Conservation (phyloP, 192 early-diverging fungal species). For the Backusella australiensis region DNA sequence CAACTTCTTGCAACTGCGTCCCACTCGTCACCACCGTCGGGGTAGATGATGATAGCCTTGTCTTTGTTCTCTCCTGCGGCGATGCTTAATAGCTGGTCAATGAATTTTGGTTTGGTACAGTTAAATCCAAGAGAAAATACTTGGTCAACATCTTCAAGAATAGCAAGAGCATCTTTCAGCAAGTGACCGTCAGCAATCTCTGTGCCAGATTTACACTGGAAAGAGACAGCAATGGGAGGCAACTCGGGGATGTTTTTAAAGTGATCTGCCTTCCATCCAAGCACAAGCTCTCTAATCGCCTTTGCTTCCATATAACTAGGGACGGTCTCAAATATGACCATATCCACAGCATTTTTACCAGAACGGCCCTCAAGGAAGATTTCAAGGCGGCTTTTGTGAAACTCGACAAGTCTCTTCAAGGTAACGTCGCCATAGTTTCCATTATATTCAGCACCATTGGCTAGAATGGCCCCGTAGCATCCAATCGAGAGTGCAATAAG, state of each 20-base stretch:
- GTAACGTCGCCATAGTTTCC: constrained; percentile 52
- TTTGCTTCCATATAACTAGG: constrained; percentile 55
- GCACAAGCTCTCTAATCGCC: constrained; percentile 47
- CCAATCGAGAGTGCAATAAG: constrained; percentile 62
- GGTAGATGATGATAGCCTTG: constrained; percentile 51
- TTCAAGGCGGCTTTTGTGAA: constrained; percentile 50
- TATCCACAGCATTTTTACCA: constrained; percentile 38
- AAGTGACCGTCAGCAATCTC: constrained; percentile 50
- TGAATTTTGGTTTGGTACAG: constrained; percentile 52
- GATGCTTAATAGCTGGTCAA: constrained; percentile 19
- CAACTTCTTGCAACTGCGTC: constrained; percentile 32
- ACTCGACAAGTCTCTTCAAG: constrained; percentile 41
- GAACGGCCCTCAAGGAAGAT: constrained; percentile 30
- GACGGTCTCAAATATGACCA: constrained; percentile 70
- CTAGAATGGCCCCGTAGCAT: constrained; percentile 62
- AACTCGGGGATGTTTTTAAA: background rate
- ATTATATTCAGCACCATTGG: constrained; percentile 63
- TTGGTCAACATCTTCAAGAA: constrained; percentile 17
- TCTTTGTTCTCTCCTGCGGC: background rate
- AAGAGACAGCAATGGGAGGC: constrained; percentile 58
- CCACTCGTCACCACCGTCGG: constrained; percentile 52
- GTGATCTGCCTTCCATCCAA: background rate
- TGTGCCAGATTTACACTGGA: constrained; percentile 41
- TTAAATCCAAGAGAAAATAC: constrained; percentile 63
- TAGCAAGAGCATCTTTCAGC: constrained; percentile 38